phyloP scores from a whole-genome alignment of 768 basidiomycete genomes.

The Paxillus rubicundulus region DNA sequence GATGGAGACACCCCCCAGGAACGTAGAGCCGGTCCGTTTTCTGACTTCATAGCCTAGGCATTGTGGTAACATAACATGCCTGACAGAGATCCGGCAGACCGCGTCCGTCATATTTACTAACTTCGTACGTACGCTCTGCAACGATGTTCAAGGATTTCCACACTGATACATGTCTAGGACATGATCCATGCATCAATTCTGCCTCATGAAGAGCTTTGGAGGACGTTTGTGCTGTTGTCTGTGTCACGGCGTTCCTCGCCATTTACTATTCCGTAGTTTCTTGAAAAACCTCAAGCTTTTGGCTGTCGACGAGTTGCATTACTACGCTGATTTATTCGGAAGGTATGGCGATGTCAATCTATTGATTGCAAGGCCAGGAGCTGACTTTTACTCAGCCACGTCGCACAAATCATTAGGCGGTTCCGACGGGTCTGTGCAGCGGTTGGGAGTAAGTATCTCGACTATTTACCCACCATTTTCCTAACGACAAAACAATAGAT shows the following conservation, averaged over 20 bases:
- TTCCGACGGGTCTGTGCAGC: constrained; percentile 73
- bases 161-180: constrained; percentile 46
- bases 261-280: constrained; percentile 46
- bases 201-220: constrained; percentile 82
- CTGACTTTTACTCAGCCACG: constrained; percentile 51
- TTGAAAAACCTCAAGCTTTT: constrained; percentile 73
- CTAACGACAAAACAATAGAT: constrained; percentile 35
- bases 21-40: constrained; percentile 49
- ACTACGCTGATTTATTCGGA: constrained; percentile 78
- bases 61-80: not conserved
- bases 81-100: constrained; percentile 61
- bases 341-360: constrained; percentile 44
- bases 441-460: constrained; percentile 60
- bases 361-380: not conserved
- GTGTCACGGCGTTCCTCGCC: not conserved
- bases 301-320: constrained; percentile 85
- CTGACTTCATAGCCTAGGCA: not conserved
- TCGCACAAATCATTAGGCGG: constrained; percentile 74
- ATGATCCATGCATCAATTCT: constrained; percentile 84
- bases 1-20: constrained; percentile 87
- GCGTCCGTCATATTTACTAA: constrained; percentile 88
- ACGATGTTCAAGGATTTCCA: not conserved
- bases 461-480: not conserved
- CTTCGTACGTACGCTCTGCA: constrained; percentile 59
- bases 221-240: constrained; percentile 44